These are phyloP conservation scores for Chlamydomonas eustigma DNA, from an alignment of 139 green algal genomes.

Conservation along the genomic window DNA sequence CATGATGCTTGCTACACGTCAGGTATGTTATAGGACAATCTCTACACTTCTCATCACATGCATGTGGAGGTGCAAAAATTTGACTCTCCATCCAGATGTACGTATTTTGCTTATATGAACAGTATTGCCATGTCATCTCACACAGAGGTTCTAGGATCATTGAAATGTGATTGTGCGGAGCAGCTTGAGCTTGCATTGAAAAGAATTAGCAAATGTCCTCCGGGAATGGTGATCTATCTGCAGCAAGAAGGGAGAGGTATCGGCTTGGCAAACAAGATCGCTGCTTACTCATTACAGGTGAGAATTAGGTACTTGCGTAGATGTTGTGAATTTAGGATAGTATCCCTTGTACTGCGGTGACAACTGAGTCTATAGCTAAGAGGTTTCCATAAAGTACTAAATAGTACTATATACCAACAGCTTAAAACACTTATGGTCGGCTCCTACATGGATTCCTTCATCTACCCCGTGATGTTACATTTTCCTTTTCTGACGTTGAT, in stretches of 20 bases:
- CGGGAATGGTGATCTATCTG: conserved; percentile 90
- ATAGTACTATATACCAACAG: no score
- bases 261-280: conserved; percentile 96
- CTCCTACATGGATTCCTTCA: no score
- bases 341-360: no score
- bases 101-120: no score
- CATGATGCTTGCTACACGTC: conserved; percentile 95
- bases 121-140: no score
- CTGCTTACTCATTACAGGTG: conserved; percentile 87
- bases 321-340: no score
- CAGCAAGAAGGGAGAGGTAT: conserved; percentile 94
- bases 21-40: conserved; percentile 34
- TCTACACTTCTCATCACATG: background rate
- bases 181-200: conserved; percentile 83
- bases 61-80: no score
- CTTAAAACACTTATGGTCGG: conserved; percentile 3
- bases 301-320: no score
- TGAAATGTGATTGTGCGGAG: conserved; percentile 94
- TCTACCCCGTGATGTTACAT: no score
- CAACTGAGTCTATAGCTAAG: background rate
- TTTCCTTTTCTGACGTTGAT: no score
- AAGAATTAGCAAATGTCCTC: conserved; percentile 57
- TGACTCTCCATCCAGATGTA: no score
- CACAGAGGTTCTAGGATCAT: conserved; percentile 84
- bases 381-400: no score